Evolutionary conservation across 2,329 filamentous ascomycete genomes (phyloP), one percentile per base, ranked within the genome.

Genomic region (Fusarium napiforme): DNA sequence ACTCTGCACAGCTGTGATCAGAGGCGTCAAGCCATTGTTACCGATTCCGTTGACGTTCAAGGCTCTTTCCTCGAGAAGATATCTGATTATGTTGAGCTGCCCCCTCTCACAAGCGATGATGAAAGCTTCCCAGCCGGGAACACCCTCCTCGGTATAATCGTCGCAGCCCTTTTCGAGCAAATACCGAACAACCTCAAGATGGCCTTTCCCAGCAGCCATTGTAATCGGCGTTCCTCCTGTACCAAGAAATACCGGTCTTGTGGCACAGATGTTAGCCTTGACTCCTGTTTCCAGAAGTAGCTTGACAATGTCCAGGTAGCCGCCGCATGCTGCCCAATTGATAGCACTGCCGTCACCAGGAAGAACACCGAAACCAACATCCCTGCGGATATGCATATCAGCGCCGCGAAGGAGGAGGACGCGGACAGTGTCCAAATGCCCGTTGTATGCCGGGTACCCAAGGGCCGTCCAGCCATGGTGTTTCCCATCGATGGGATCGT

Each of bases 131-230:
- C 30, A 50, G 7, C 47, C 47, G 0, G 30, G 30, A 34, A 50
- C 2, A 10, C 15, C 28, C 7, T 23, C 8, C 4, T 4, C 6
- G 4, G 16, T 4, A 7, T 23, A 6, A 0, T 23, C 9, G 8
- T 50, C n/a, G 7, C 30, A 34, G 7, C n/a, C 16, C 2, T 34
- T 15, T 0, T 50, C n/a, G 10, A 50, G 16, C 2, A 34, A 8
- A 23, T 50, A 34, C 16, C 30, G 30, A 10, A 50, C 47, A 4
- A 50, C 30, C 2, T 50, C 30, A 1, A 50, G n/a, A 1, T 8
- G n/a, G 1, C 30, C 30, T 5, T 50, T 34, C 1, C 47, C n/a
- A 2, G 47, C n/a, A 2, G 30, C 30, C 47, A 50, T 34, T 2
- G 47, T 50, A 18, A 23, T 7, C 2, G 47, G 47, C 2, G n/a